Evolutionary conservation across 306 rosid species (phyloP).

Genomic region (Lathyrus aphaca): DNA sequence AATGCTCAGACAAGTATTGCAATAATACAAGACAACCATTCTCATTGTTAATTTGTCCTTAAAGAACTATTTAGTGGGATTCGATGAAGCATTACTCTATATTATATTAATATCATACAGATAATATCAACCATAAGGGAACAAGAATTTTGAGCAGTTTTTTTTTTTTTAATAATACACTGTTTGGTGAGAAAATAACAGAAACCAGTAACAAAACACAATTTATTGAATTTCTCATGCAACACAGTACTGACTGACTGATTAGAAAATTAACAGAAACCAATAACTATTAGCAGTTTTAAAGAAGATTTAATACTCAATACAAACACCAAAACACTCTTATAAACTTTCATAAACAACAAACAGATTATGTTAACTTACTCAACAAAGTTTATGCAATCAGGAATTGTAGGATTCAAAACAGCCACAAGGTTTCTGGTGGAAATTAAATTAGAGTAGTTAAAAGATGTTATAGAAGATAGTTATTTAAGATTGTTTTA

Average conservation of each 20-base stretch:
- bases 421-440: not conserved
- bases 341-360: slow-evolving; percentile 19
- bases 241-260: not conserved
- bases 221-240: slow-evolving; percentile 29
- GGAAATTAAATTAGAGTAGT: not conserved
- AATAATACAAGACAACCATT: not conserved
- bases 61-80: slow-evolving; percentile 21
- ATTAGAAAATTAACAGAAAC: no score
- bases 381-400: slow-evolving; percentile 12
- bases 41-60: slow-evolving; percentile 4
- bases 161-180: slow-evolving; percentile 4
- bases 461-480: not conserved
- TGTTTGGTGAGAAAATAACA: slow-evolving; percentile 20
- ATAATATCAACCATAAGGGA: not conserved
- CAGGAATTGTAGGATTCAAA: slow-evolving; percentile 21
- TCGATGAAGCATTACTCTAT: slow-evolving; percentile 10
- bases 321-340: slow-evolving; percentile 25
- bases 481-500: not conserved
- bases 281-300: slow-evolving; percentile 7
- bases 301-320: slow-evolving; percentile 26
- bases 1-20: no score
- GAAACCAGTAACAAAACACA: slow-evolving; percentile 23
- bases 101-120: not conserved
- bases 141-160: not conserved
- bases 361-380: slow-evolving; percentile 15